A percentile compares a stretch with the other conserved stretches of the same genome.
Evolutionary conservation across 2,329 filamentous ascomycete genomes (phyloP).

Genomic region (Aspergillus sp.): DNA sequence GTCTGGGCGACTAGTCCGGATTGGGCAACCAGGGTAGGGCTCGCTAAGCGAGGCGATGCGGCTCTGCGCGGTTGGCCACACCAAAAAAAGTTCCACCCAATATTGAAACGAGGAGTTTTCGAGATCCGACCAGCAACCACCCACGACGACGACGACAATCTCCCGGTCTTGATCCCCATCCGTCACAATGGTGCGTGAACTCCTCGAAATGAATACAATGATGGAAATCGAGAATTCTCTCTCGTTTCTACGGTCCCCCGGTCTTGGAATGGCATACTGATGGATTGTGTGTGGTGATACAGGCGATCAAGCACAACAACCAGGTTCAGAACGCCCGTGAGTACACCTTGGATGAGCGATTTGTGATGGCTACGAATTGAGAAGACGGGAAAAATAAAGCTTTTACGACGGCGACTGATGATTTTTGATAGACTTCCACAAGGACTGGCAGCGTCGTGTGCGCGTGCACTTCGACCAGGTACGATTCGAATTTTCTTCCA

Average conservation of each 20-base stretch:
- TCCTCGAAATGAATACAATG: constrained; percentile 1
- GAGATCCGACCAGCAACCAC: constrained; percentile 49
- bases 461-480: constrained; percentile 99
- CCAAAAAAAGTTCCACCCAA: constrained; percentile 42
- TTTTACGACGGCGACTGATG: background rate
- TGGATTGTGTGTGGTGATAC: constrained; percentile 32
- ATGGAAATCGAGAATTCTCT: background rate
- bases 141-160: constrained; percentile 41
- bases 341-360: constrained; percentile 32
- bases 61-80: constrained; percentile 39
- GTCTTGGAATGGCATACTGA: constrained; percentile 15
- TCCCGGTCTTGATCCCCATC: constrained; percentile 52
- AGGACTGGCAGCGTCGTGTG: constrained; percentile 99
- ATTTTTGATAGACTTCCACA: constrained; percentile 77
- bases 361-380: background rate
- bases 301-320: constrained; percentile 99
- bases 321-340: constrained; percentile 94
- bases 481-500: constrained; percentile 47
- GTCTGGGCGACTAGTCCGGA: constrained; percentile 21
- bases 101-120: constrained; percentile 37
- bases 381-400: background rate
- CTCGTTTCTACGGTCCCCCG: constrained; percentile 1
- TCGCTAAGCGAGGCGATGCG: constrained; percentile 46
- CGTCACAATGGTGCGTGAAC: constrained; percentile 50
- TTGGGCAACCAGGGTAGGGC: constrained; percentile 36